Evolutionary conservation across 805 yeast species (phyloP), one percentile per base, ranked within the genome.

Genomic region (Monosporozyma aquatica): DNA sequence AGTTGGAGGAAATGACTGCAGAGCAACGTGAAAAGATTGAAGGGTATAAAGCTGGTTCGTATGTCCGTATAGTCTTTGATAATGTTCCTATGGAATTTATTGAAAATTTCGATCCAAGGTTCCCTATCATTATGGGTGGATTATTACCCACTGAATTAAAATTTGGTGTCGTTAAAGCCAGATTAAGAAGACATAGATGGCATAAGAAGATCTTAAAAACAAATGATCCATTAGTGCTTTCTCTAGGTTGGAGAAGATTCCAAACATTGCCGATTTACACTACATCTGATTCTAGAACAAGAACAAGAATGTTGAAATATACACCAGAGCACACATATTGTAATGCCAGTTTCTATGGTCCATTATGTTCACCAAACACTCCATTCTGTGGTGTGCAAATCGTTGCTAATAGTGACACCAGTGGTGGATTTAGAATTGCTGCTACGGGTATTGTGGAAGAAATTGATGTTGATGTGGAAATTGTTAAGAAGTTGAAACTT

Each of bases 291-390:
- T 92, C 98, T 6, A 75, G 99, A 67, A 92, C 99, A 11, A 77
- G 99, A 70, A 90, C 89, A 57, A 82, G 98, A 68, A 86, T 92
- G 96, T 74, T 92, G 66, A 92, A 92, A 61, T 92, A 92, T 62
- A 92, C 98, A 0, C 98, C 98, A 6, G 99, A 92, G 59, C 99
- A 92, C 64, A 86, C 96, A 20, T 90, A 83, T 61, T 92, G 98
- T 71, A 80, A 82, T 59, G 97, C 95, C 1, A 82, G 95, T 25
- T 87, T 92, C 64, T 92, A 87, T 58, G 98, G 98, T 1, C 99
- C 99, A 10, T 71, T 92, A 43, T 96, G 90, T 40, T 87, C 97
- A 1, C 98, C 98, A 32, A 90, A 90, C 59, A 90, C 98, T 0
- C 94, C 97, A 1, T 94, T 92, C 63, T 90, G 95, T 65, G 97